Percentiles rank a stretch among this genome's conserved stretches.
Evolutionary conservation across 2,329 filamentous ascomycete species (phyloP).

Genomic region (Aspergillus clavatus): DNA sequence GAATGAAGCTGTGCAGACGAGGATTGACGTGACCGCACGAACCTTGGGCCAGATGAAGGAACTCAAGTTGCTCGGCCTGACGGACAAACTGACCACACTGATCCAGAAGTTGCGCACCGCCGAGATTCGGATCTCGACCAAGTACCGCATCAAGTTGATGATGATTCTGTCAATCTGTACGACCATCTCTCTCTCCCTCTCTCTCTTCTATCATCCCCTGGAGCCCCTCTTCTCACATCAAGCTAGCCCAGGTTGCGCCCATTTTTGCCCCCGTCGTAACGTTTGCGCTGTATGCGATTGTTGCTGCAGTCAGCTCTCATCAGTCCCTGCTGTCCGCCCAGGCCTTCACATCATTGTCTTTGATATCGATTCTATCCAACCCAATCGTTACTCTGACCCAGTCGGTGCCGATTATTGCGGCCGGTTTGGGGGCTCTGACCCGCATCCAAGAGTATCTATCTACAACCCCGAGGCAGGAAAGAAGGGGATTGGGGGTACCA

Average conservation of each 20-base stretch:
- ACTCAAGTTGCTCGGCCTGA: conserved; percentile 42
- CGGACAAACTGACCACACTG: conserved; percentile 22
- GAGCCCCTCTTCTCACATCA: too few relatives aligned
- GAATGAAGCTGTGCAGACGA: conserved; percentile 40
- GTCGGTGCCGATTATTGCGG: conserved; percentile 31
- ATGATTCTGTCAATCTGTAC: conserved; percentile 9
- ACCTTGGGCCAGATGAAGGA: conserved; percentile 42
- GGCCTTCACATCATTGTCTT: conserved; percentile 24
- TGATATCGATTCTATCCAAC: conserved; percentile 23
- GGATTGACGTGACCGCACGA: conserved; percentile 38
- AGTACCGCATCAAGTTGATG: conserved; percentile 14
- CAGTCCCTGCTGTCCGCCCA: conserved; percentile 17
- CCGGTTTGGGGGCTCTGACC: conserved; percentile 37
- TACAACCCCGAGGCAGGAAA: not conserved
- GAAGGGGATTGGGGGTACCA: not conserved
- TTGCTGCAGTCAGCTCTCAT: conserved; percentile 10
- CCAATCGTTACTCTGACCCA: conserved; percentile 22
- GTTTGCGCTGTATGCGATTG: conserved; percentile 19
- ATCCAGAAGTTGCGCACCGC: conserved; percentile 21
- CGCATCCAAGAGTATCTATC: conserved; percentile 37
- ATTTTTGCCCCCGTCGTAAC: conserved; percentile 30
- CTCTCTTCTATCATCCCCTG: too few relatives aligned
- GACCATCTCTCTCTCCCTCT: not conserved
- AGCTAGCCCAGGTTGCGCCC: conserved; percentile 11
- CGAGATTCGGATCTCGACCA: conserved; percentile 11